Conservation (phyloP, 2,329 filamentous ascomycete genomes). For the Cadophora sp. region DNA sequence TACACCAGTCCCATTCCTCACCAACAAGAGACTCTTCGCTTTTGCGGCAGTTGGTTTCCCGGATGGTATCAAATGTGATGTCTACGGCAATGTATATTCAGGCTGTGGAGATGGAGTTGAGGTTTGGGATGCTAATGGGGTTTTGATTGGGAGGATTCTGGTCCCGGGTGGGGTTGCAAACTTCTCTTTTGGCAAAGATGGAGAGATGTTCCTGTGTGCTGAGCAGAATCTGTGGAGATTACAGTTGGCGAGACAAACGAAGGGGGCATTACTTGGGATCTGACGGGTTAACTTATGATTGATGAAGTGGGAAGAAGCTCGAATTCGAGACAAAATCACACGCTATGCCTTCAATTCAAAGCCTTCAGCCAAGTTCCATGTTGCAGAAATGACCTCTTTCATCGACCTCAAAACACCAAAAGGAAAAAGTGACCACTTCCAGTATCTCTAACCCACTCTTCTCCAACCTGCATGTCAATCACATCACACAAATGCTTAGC, state of each 20-base stretch:
- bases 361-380: too few species aligned
- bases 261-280: conserved; percentile 44
- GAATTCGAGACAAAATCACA: neutral
- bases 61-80: conserved; percentile 57
- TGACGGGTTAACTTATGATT: conserved; percentile 42
- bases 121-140: conserved; percentile 54
- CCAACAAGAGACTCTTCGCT: conserved; percentile 59
- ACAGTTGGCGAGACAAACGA: conserved; percentile 44
- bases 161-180: conserved; percentile 53
- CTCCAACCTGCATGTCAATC: too few species aligned
- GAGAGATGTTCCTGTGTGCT: conserved; percentile 55
- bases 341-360: neutral
- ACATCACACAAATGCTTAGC: neutral
- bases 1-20: conserved; percentile 50
- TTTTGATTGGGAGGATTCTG: conserved; percentile 53
- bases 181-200: conserved; percentile 55
- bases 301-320: too few species aligned
- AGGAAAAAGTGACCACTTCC: too few species aligned
- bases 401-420: too few species aligned
- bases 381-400: too few species aligned
- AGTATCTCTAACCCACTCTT: neutral
- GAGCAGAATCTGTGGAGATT: conserved; percentile 55
- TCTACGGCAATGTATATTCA: conserved; percentile 60
- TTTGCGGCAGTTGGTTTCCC: conserved; percentile 56
- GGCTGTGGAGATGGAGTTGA: conserved; percentile 58